Base-by-base conservation (phyloP, 495 filamentous ascomycete genomes). In the Xylaria acuta region DNA sequence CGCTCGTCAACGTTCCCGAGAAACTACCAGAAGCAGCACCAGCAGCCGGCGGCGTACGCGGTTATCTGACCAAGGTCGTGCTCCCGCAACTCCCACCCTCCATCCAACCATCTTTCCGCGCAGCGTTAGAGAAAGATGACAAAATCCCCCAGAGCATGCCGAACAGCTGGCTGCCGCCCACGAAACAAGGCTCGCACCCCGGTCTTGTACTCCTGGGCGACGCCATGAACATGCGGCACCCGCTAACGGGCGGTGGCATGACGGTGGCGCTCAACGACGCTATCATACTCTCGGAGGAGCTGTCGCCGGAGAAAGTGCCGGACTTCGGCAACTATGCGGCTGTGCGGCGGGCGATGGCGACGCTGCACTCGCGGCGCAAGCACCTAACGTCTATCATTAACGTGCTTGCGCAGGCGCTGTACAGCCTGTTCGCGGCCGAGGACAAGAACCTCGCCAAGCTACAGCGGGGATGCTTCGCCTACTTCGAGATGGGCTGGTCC, bases 221-320 rank as follows among this genome's bases (percentile, higher is more conserved):
- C 81, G 95, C 95, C 9, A 90, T 95, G 84, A 98, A 98, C 82
- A 98, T 98, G 95, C 92, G 95, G 5, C 95, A 98, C 83, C 95
- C 95, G 0, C 84, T 98, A 16, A 98, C 95, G 0, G 95, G 95
- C 66, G 95, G 95, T 74, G 95, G 95, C 73, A 98, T 98, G 95
- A 97, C 95, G 0, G 95, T 98, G 0, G 95, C 93, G 4, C 90
- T 98, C 77, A 94, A 93, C 77, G 95, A 98, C 80, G 95, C 91
- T 1, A 87, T 94, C 9, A 80, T 95, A 0, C 84, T 98, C n/a
- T 82, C 88, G 16, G 86, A 90, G 1, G 80, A 97, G 36, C 87
- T 97, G 1, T 86, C 85, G 65, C 93, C 92, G 0, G 81, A 87
- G 58, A 76, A 79, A 0, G 85, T 97, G 5, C 92, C 93, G 3